phyloP scores from a whole-genome alignment of 257 asterid species.

The Mitragyna speciosa region DNA sequence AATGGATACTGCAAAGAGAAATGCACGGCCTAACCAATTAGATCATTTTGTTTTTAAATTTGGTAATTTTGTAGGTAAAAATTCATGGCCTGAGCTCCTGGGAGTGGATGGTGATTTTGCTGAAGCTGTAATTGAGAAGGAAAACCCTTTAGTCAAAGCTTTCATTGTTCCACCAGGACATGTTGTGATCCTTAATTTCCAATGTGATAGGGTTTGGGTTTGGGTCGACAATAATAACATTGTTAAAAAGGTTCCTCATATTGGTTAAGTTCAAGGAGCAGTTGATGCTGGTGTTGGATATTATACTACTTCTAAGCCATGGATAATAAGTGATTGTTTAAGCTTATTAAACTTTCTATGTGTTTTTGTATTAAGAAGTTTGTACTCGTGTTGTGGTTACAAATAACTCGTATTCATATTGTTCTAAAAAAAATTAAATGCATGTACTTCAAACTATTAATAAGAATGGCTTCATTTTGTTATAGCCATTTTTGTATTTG shows the following conservation, averaged over 20 bases:
- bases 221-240: constrained; percentile 18
- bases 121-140: constrained; percentile 17
- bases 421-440: not conserved
- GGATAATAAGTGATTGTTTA: not conserved
- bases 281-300: not conserved
- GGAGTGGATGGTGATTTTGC: constrained; percentile 24
- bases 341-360: not conserved
- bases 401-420: not conserved
- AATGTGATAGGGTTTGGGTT: constrained; percentile 34
- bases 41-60: not conserved
- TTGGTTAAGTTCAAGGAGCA: constrained; percentile 17
- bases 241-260: constrained; percentile 13
- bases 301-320: not conserved
- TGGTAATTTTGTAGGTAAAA: constrained; percentile 20
- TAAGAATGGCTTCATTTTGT: not conserved
- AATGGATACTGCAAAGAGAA: too few species aligned
- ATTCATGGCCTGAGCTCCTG: constrained; percentile 41
- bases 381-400: not conserved
- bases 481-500: too few species aligned
- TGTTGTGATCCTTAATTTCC: not conserved
- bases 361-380: not conserved
- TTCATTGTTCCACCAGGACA: constrained; percentile 22
- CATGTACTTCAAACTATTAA: too few species aligned
- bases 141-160: constrained; percentile 27
- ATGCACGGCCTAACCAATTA: not conserved